These are phyloP conservation scores for Linum trigynum DNA, from an alignment of 345 rosid genomes.

Conservation along the genomic window DNA sequence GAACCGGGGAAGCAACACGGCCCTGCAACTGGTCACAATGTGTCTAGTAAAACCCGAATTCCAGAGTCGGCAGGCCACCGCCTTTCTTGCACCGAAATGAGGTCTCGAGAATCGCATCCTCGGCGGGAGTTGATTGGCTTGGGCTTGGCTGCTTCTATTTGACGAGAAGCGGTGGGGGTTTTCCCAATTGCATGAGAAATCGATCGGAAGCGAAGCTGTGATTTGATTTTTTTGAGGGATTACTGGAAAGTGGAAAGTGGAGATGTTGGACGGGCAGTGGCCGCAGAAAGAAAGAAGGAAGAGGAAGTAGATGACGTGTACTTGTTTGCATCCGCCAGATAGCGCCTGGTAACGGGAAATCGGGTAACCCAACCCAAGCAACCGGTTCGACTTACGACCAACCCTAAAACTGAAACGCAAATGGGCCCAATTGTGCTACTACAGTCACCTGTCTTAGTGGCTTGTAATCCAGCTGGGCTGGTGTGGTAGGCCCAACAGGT, in stretches of 20 bases:
- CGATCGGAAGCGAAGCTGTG: neutral
- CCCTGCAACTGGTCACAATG: constrained; percentile 64
- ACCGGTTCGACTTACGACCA: too few relatives aligned
- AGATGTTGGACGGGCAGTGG: neutral
- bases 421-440: too few relatives aligned
- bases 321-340: constrained; percentile 15
- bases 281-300: neutral
- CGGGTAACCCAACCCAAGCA: too few relatives aligned
- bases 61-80: neutral
- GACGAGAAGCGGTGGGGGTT: neutral
- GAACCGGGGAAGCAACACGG: constrained; percentile 73
- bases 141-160: too few relatives aligned
- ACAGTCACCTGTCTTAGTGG: too few relatives aligned
- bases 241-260: neutral
- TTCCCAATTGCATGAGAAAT: neutral
- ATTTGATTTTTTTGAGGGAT: constrained; percentile 1
- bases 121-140: neutral
- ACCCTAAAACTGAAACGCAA: too few relatives aligned
- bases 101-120: constrained; percentile 25
- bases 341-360: too few relatives aligned
- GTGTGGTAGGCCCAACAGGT: too few relatives aligned
- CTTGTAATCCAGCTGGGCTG: too few relatives aligned
- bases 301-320: constrained; percentile 11
- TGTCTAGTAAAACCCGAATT: constrained; percentile 26
- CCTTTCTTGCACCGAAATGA: constrained; percentile 4